Evolutionary conservation across 176 grass and related monocot species (phyloP), one percentile per base, ranked within the genome.

Genomic region (Zea luxurians): DNA sequence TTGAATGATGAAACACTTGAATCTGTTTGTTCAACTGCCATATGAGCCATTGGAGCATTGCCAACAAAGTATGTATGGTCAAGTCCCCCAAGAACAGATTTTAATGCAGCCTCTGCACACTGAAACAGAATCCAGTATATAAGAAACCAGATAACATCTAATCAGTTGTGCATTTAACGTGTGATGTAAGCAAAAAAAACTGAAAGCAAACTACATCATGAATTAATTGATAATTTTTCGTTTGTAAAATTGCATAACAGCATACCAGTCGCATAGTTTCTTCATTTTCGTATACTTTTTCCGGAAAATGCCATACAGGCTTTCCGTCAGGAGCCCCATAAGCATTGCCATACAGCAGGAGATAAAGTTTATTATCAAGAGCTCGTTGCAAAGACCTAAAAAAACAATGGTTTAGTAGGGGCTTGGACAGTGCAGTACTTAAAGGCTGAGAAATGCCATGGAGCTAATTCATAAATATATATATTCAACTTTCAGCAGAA

Each of bases 1-100:
- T 94, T 92, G 52, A 94, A 87, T 46, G 79, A 63, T 83, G 83
- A 76, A 76, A 57, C 49, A 66, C 44, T 46, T 3, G 69, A 85
- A 46, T 82, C 83, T 62, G 62, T 88, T 76, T 81, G 75, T 70
- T 89, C 91, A 57, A 87, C 65, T 43, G 80, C 81, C 89, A 92
- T 92, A 72, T 98, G 88, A 70, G 92, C 92, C 96, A 98, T 98
- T 17, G 96, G 96, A 78, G 92, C 96, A 70, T 98, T 98, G 42
- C 95, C 96, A 67, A 98, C 89, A 85, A 98, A 98, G 84, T 94
- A 98, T 7, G 89, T 94, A 83, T 98, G 69, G 67, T 79, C 15
- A 38, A 98, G 96, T 8, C 62, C 92, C 47, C 92, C 91, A 41
- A 98, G 69, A 83, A 98, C 89, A 75, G 87, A 89, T 71, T 89